Evolutionary conservation across 2,329 filamentous ascomycete species (phyloP).

Genomic region (Neofusicoccum sp.): DNA sequence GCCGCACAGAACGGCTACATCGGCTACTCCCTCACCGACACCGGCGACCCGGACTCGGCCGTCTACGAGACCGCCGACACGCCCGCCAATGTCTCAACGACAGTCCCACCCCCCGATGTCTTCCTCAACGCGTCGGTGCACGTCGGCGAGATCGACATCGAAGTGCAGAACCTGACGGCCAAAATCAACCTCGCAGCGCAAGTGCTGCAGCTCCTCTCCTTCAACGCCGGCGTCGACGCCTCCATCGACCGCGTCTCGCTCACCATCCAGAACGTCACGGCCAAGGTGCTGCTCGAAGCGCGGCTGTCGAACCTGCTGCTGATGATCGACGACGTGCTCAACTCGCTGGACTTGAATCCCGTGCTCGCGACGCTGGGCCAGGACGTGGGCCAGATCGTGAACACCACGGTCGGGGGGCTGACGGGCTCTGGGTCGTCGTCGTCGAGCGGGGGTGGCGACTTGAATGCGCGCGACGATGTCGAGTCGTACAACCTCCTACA

Average conservation of each 20-base stretch:
- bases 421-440: constrained; percentile 18
- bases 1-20: constrained; percentile 50
- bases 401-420: constrained; percentile 35
- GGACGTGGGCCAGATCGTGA: constrained; percentile 49
- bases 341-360: constrained; percentile 61
- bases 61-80: constrained; percentile 57
- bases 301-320: constrained; percentile 58
- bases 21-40: constrained; percentile 54
- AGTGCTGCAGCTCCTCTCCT: constrained; percentile 57
- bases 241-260: constrained; percentile 58
- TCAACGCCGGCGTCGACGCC: constrained; percentile 61
- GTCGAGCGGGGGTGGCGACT: constrained; percentile 1
- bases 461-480: constrained; percentile 32
- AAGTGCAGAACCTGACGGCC: constrained; percentile 59
- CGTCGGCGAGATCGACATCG: constrained; percentile 58
- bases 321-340: constrained; percentile 59
- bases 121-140: constrained; percentile 59
- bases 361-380: constrained; percentile 56
- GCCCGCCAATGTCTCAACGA: constrained; percentile 40
- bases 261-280: constrained; percentile 58
- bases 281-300: constrained; percentile 59
- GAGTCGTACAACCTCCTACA: constrained; percentile 40
- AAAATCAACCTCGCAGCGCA: constrained; percentile 61
- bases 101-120: constrained; percentile 54
- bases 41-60: constrained; percentile 51